Base-by-base conservation (phyloP, 2,329 filamentous ascomycete species). In the Neocucurbitaria cava region DNA sequence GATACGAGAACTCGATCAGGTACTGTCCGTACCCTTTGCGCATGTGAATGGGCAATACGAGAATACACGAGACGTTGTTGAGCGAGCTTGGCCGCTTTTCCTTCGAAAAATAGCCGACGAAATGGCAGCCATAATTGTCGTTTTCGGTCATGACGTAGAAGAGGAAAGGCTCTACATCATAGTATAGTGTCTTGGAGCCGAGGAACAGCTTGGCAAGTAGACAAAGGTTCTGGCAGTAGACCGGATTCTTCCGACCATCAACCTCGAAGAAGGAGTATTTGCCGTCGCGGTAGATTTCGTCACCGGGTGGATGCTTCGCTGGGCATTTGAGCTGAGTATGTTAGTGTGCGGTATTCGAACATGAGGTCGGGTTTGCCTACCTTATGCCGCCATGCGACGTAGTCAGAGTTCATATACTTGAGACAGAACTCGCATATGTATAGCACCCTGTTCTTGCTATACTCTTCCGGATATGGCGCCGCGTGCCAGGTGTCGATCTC, bases 401-500 rank as follows among this genome's bases (percentile, higher is more conserved):
- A 98, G 74, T 97, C 94, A 17, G 95, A 98, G 76, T 96, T 96
- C 92, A 99, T 97, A 79, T 99, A 99, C 78, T 98, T 99, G 56
- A 99, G 82, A 74, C 95, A 99, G 76, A 98, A 99, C 76, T 99
- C 96, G 82, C 95, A 99, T 60, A 99, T 98, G 77, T 96, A 98
- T n/a, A 99, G 84, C 33, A 96, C 90, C 26, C 91, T 89, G 72
- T 99, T 98, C 61, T 94, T 88, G 74, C 92, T 98, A 80, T 99
- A 99, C 77, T 99, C 95, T 73, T 97, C 95, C 0, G 95, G 95
- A 73, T 99, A 99, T 11, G 95, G 96, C 35, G 95, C 95, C 26
- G 95, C 94, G 77, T 99, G 97, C 93, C 95, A 98, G 3, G 95
- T 99, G 73, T 99, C 95, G 66, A 99, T 99, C 76, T 99, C 95